Conservation (phyloP, 1,284 basidiomycete species). For the Ustilago curta region DNA sequence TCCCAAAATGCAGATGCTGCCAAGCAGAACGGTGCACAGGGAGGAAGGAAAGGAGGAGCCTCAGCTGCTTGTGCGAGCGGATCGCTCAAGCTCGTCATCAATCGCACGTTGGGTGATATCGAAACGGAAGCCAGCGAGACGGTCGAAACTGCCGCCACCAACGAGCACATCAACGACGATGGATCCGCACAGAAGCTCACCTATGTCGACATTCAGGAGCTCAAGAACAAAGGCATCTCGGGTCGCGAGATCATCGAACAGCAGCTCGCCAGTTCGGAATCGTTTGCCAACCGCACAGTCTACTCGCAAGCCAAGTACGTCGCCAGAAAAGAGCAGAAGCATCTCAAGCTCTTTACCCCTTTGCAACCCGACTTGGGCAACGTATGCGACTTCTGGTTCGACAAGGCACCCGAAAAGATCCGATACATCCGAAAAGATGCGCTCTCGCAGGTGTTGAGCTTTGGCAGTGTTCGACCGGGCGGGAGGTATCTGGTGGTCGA, state of each 20-base stretch:
- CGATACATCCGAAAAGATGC: slow-evolving; percentile 88
- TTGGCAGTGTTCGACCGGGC: slow-evolving; percentile 86
- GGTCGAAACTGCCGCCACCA: slow-evolving; percentile 65
- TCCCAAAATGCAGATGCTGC: not conserved
- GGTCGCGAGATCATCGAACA: slow-evolving; percentile 66
- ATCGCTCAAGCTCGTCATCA: slow-evolving; percentile 48
- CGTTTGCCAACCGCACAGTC: slow-evolving; percentile 61
- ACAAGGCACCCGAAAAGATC: slow-evolving; percentile 76
- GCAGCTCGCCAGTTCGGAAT: slow-evolving; percentile 55
- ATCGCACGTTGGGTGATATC: slow-evolving; percentile 51
- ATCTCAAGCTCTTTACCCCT: slow-evolving; percentile 87
- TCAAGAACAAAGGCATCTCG: slow-evolving; percentile 64
- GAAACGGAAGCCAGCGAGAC: slow-evolving; percentile 46
- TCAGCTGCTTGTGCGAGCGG: not conserved
- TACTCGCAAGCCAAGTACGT: slow-evolving; percentile 67
- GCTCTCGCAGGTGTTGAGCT: slow-evolving; percentile 85
- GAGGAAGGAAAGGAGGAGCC: slow-evolving; percentile 11
- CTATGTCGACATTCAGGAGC: slow-evolving; percentile 66
- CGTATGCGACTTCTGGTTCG: slow-evolving; percentile 88
- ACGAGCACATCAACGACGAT: slow-evolving; percentile 69
- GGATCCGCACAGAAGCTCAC: slow-evolving; percentile 65
- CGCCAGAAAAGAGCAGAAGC: slow-evolving; percentile 71
- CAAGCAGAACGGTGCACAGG: slow-evolving; percentile 12
- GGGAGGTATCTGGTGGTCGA: slow-evolving; percentile 90
- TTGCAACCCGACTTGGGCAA: slow-evolving; percentile 89